phyloP scores from a whole-genome alignment of 164 flowering plant genomes.

The Cinnamomum chago region DNA sequence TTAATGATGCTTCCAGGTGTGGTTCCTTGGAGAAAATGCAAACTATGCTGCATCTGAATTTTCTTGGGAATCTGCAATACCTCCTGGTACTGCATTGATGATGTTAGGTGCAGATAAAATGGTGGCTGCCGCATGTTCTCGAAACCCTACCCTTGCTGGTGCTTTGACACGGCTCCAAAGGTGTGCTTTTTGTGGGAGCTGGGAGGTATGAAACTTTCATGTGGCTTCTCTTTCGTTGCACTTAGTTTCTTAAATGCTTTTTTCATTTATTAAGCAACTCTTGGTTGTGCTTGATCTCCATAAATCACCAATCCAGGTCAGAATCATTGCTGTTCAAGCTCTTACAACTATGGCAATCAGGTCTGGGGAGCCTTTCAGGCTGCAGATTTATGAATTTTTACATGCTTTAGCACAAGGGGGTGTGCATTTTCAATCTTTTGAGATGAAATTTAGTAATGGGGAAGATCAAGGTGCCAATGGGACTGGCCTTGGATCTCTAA shows the following conservation, averaged over 20 bases:
- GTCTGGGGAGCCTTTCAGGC: slow-evolving; percentile 97
- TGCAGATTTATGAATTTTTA: slow-evolving; percentile 93
- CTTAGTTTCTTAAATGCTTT: not conserved
- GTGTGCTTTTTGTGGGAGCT: slow-evolving; percentile 96
- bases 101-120: slow-evolving; percentile 99
- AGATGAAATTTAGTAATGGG: slow-evolving; percentile 88
- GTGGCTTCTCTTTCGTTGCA: not conserved
- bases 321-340: slow-evolving; percentile 94
- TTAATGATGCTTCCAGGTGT: slow-evolving; percentile 65
- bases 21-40: slow-evolving; percentile 99
- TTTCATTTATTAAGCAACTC: not conserved
- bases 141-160: slow-evolving; percentile 93
- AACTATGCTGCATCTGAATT: slow-evolving; percentile 99
- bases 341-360: slow-evolving; percentile 90
- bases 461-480: slow-evolving; percentile 99
- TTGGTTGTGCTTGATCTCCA: not conserved
- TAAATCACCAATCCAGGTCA: slow-evolving; percentile 49
- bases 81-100: slow-evolving; percentile 99
- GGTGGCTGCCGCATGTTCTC: slow-evolving; percentile 99
- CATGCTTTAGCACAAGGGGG: slow-evolving; percentile 93
- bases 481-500: slow-evolving; percentile 86
- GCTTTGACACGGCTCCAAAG: slow-evolving; percentile 95
- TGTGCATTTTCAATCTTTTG: slow-evolving; percentile 85
- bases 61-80: slow-evolving; percentile 99
- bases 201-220: slow-evolving; percentile 66